phyloP scores from a whole-genome alignment of 2,329 filamentous ascomycete species.

The Periconia macrospinosa region DNA sequence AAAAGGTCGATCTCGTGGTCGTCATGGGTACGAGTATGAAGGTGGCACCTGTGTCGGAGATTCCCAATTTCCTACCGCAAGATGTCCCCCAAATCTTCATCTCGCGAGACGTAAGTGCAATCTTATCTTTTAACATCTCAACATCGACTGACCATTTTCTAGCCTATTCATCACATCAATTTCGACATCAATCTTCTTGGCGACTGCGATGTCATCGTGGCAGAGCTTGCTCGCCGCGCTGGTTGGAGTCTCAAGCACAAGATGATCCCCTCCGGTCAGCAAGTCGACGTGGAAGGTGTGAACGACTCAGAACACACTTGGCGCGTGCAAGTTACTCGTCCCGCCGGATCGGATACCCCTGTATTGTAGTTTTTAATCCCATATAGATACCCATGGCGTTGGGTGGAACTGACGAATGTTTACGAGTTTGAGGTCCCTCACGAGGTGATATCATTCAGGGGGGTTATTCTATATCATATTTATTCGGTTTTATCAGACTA shows the following conservation, averaged over 20 bases:
- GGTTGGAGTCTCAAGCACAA: slow-evolving; percentile 81
- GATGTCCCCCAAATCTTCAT: slow-evolving; percentile 89
- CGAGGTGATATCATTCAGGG: background rate
- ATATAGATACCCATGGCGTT: background rate
- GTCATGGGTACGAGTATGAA: slow-evolving; percentile 97
- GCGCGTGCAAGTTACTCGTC: slow-evolving; percentile 26
- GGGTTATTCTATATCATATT: no score
- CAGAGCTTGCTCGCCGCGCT: slow-evolving; percentile 79
- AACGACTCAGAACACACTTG: slow-evolving; percentile 34
- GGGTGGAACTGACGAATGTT: background rate
- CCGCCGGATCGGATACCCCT: slow-evolving; percentile 2
- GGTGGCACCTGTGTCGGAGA: slow-evolving; percentile 91
- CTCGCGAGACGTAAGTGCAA: slow-evolving; percentile 64
- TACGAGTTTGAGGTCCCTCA: background rate
- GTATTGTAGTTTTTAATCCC: background rate
- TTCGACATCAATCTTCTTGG: slow-evolving; percentile 97
- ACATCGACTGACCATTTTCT: slow-evolving; percentile 11
- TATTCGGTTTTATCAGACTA: no score
- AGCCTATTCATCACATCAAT: slow-evolving; percentile 83
- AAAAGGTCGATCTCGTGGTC: slow-evolving; percentile 83
- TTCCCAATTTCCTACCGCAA: slow-evolving; percentile 77
- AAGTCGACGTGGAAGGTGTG: slow-evolving; percentile 56
- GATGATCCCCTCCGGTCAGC: slow-evolving; percentile 74
- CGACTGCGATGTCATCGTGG: slow-evolving; percentile 87
- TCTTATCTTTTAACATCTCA: background rate